Conservation (phyloP, 2,329 filamentous ascomycete species). For the Arachnopeziza araneosa region DNA sequence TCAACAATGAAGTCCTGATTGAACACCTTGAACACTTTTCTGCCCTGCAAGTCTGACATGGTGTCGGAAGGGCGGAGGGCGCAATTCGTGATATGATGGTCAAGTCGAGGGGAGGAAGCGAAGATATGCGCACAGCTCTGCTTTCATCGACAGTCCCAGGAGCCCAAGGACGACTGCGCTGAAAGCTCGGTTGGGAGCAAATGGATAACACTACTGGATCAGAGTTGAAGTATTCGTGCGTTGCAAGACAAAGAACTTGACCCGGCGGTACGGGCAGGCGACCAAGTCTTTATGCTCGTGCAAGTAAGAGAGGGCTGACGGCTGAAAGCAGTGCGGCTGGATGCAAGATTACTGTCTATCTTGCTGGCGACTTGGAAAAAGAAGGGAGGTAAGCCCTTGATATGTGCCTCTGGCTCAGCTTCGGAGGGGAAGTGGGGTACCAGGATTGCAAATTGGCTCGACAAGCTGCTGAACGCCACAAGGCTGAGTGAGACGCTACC, state of each 20-base stretch:
- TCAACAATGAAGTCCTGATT: conserved; percentile 99
- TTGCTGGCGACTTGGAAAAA: not conserved
- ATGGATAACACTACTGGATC: not conserved
- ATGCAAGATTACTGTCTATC: not conserved
- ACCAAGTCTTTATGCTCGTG: not conserved
- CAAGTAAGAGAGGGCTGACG: not conserved
- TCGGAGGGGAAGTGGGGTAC: not conserved
- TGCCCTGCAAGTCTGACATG: conserved; percentile 42
- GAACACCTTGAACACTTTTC: conserved; percentile 98
- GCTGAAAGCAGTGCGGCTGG: not conserved
- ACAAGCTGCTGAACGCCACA: not conserved
- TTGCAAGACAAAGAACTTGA: not conserved
- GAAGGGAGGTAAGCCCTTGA: not conserved
- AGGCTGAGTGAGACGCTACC: not conserved
- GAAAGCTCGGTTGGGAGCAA: not conserved
- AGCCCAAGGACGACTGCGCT: not conserved
- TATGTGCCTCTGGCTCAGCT: not conserved
- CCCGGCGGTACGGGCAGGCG: not conserved
- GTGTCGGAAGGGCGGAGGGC: conserved; percentile 5
- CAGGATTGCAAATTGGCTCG: not conserved
- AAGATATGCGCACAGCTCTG: not conserved
- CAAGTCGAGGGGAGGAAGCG: not conserved
- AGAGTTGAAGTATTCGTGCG: too few relatives aligned
- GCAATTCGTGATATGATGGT: not conserved
- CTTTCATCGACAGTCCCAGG: not conserved